Percentiles rank a stretch among this genome's conserved stretches.
Conservation (phyloP, 2,329 filamentous ascomycete species). For the Colletotrichum sp. region DNA sequence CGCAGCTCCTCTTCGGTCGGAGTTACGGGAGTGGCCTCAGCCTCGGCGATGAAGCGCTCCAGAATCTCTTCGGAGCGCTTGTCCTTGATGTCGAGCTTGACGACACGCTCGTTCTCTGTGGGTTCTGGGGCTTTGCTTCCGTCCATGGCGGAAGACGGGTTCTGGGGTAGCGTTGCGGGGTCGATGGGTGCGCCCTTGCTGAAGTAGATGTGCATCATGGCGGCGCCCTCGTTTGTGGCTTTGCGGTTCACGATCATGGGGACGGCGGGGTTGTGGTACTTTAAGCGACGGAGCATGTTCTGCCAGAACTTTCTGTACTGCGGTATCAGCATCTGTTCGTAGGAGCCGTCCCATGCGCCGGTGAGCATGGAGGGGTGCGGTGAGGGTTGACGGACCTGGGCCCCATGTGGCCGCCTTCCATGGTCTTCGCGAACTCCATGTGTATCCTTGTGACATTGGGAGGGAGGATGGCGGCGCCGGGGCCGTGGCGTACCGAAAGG, state of each 20-base stretch:
- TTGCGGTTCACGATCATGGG: conserved; percentile 83
- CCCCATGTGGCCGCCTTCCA: conserved; percentile 73
- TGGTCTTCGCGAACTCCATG: conserved; percentile 69
- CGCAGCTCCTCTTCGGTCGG: conserved; percentile 64
- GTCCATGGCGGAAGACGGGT: conserved; percentile 52
- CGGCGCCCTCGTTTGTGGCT: conserved; percentile 56
- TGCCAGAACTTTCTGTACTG: conserved; percentile 83
- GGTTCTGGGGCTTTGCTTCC: conserved; percentile 54
- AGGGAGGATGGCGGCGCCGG: conserved; percentile 83
- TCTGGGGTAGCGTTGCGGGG: conserved; percentile 39
- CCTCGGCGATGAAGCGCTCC: conserved; percentile 64
- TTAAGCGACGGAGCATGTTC: conserved; percentile 80
- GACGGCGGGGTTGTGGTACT: conserved; percentile 90
- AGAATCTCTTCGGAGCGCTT: conserved; percentile 67
- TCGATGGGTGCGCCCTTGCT: conserved; percentile 38
- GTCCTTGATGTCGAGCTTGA: conserved; percentile 68
- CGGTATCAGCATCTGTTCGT: conserved; percentile 27
- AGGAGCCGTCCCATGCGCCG: neutral
- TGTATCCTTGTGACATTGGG: conserved; percentile 77
- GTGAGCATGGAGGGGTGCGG: neutral
- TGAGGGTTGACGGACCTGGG: conserved; percentile 60
- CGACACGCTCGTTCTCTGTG: conserved; percentile 48
- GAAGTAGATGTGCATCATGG: conserved; percentile 71
- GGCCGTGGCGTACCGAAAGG: conserved; percentile 76
- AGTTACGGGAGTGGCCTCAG: conserved; percentile 61